These are phyloP conservation scores for Volvox africanus DNA, from an alignment of 139 green algal species.

Conservation along the genomic window DNA sequence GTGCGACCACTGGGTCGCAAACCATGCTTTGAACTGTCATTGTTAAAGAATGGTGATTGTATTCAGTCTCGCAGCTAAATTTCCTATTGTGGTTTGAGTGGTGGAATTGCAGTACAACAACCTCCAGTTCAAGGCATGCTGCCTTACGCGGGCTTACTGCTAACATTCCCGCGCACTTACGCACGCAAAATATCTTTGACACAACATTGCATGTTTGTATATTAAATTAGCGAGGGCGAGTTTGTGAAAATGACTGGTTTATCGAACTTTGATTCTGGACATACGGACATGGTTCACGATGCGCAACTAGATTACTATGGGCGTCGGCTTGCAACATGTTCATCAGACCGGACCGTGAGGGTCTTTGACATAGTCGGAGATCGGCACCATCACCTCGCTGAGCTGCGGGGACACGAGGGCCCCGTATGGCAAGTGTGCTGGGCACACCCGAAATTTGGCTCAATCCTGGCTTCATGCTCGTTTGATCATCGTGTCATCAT, in stretches of 20 bases:
- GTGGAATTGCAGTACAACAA: background rate
- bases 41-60: background rate
- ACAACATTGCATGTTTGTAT: too few species aligned
- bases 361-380: slow-evolving; percentile 87
- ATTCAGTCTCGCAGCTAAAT: background rate
- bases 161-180: too few species aligned
- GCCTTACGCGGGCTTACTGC: too few species aligned
- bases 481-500: slow-evolving; percentile 96
- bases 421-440: slow-evolving; percentile 91
- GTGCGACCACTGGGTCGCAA: background rate
- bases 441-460: slow-evolving; percentile 97
- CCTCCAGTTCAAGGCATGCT: too few species aligned
- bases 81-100: background rate
- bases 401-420: slow-evolving; percentile 94
- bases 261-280: slow-evolving; percentile 85
- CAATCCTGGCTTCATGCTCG: slow-evolving; percentile 89
- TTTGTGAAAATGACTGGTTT: slow-evolving; percentile 3
- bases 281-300: slow-evolving; percentile 93
- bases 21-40: background rate
- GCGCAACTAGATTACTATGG: slow-evolving; percentile 98
- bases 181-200: too few species aligned
- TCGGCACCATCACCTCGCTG: slow-evolving; percentile 72
- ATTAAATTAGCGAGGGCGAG: too few species aligned
- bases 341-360: slow-evolving; percentile 91
- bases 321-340: slow-evolving; percentile 92